Evolutionary conservation across 352 stramenopile genomes (phyloP), one percentile per base, ranked within the genome.

Genomic region (Pythium aquatile): DNA sequence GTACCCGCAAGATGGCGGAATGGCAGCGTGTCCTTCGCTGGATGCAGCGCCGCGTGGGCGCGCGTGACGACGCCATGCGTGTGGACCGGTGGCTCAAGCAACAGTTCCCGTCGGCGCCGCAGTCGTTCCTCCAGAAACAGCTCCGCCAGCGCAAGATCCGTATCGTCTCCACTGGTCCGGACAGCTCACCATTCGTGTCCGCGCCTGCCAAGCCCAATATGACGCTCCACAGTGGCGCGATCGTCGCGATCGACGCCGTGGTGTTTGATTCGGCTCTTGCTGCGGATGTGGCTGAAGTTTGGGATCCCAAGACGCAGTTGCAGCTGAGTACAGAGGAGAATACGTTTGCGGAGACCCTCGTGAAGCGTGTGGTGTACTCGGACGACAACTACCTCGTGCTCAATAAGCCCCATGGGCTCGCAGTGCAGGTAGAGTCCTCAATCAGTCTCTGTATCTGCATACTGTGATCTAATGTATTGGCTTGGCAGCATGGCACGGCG

Each of bases 141-240:
- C 60, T 92, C 13, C 79, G 83, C 13, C 83, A 87, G 65, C 79
- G 81, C 67, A 82, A 85, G 69, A 90, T 92, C 69, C 81, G 79
- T 0, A 32, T 90, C 28, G 54, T 77, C 16, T 30, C 49, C 17
- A 24, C 67, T 20, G 51, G 35, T 37, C 14, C 40, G 32, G 52
- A 55, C 30, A 24, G 42, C 35, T 37, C 16, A 57, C 1, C 35
- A 2, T 24, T 24, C 20, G 30, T 7, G 10, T 44, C 46, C 2
- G 20, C 26, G 6, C 37, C 66, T 49, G 60, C 68, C 14, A 72
- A 72, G 8, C 68, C 79, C 8, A 70, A 81, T 24, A 68, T 69
- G 2, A 37, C 86, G 20, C 59, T 92, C 10, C 48, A 53, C 16
- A 65, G 73, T 47, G 83, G 81, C 17, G 72, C 65, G 1, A 61